Base-by-base conservation (phyloP, 352 stramenopile genomes). In the Saprolegnia diclina region DNA sequence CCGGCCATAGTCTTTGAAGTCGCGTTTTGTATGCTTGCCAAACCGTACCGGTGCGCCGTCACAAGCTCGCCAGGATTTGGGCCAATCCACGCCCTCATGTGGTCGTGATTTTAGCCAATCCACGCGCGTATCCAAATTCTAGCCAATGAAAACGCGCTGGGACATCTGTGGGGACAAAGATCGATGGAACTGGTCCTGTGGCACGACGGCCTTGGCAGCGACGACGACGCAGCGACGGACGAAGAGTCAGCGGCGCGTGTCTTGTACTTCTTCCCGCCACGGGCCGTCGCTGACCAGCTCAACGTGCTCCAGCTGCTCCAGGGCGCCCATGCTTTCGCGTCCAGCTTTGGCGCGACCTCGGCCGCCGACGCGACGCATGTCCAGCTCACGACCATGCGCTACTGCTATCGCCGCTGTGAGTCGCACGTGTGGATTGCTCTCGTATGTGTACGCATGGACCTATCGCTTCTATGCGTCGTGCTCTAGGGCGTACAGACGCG, bases 181-280 rank as follows among this genome's bases (percentile, higher is more conserved):
- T 35, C 26, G 55, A 64, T 64, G 56, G 56, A 64, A 50, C 32
- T 64, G n/a, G n/a, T 64, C 11, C 16, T 64, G 26, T 64, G 56
- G 56, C 56, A 64, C 26, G 56, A 64, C n/a, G 56, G n/a, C 50
- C 56, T 64, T 18, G 56, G 56, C 4, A 64, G 56, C 50, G 56
- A 64, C 56, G 56, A 64, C 18, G 56, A 64, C 32, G 56, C 56
- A 22, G 56, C 56, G 35, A 52, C 56, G 32, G 56, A 64, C 21
- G 40, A 53, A n/a, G 56, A 64, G 26, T 64, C 56, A 14, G 29
- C 32, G 18, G 56, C 56, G 11, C 56, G 56, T 38, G 50, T 64
- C 14, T 64, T 64, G 56, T 64, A 50, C 56, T 64, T 32, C 35
- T 64, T 18, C n/a, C 56, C 56, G 10, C 56, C 56, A 0, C 46